A percentile compares a stretch with the other conserved stretches of the same genome.
Conservation (phyloP, 441 rosid genomes). For the Dalechampia spathulata region DNA sequence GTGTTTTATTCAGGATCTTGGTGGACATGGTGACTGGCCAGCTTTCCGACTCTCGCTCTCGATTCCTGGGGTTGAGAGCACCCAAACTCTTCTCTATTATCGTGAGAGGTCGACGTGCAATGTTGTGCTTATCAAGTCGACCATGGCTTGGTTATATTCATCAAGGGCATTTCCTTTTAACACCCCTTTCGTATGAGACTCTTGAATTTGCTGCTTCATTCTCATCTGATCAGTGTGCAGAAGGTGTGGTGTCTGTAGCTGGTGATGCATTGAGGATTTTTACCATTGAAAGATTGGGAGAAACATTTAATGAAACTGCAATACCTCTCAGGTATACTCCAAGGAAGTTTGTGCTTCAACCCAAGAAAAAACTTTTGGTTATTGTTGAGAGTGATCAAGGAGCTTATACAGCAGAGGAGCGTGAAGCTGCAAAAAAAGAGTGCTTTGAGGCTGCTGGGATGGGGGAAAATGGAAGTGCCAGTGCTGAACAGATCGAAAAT, state of each 20-base stretch:
- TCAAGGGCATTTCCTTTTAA: conserved; percentile 85
- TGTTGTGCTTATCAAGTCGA: conserved; percentile 93
- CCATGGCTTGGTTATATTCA: conserved; percentile 99
- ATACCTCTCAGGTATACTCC: conserved; percentile 94
- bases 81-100: conserved; percentile 79
- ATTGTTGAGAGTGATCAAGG: conserved; percentile 96
- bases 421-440: conserved; percentile 89
- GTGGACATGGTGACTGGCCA: conserved; percentile 98
- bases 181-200: conserved; percentile 92
- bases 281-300: conserved; percentile 87
- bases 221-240: conserved; percentile 98
- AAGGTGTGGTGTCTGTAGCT: conserved; percentile 95
- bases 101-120: conserved; percentile 84
- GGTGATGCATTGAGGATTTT: conserved; percentile 93
- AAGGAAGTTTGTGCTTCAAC: conserved; percentile 78
- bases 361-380: conserved; percentile 66
- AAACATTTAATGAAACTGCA: conserved; percentile 83
- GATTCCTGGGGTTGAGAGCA: conserved; percentile 84
- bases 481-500: conserved; percentile 66
- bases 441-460: conserved; percentile 76
- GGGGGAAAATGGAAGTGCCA: conserved; percentile 69
- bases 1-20: conserved; percentile 85
- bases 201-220: conserved; percentile 94
- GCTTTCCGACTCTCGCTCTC: conserved; percentile 92
- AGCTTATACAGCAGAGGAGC: conserved; percentile 88